A percentile compares a stretch with the other conserved stretches of the same genome.
Evolutionary conservation across 495 filamentous ascomycete species (phyloP).

Genomic region (Pyrenula aspistea): DNA sequence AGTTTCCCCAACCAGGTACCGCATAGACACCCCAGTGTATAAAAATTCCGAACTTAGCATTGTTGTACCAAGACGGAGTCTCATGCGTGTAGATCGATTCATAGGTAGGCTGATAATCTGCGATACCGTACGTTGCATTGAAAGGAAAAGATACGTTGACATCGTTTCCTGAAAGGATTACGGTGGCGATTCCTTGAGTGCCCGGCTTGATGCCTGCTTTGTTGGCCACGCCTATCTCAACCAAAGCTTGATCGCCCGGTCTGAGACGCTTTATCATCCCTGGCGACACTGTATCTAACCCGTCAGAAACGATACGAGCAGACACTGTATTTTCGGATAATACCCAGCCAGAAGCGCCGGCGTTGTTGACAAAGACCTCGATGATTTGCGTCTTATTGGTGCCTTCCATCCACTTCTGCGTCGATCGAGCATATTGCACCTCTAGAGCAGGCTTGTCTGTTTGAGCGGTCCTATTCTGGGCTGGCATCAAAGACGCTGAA

Average conservation of each 20-base stretch:
- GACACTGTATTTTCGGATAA: constrained; percentile 22
- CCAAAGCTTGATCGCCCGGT: constrained; percentile 37
- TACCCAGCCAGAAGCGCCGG: constrained; percentile 23
- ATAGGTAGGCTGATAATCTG: constrained; percentile 19
- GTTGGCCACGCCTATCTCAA: constrained; percentile 31
- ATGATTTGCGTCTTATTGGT: constrained; percentile 34
- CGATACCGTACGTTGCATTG: constrained; percentile 21
- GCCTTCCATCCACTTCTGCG: constrained; percentile 35
- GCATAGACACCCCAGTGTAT: constrained; percentile 44
- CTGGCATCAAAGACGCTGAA: constrained; percentile 19
- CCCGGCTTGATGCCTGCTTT: constrained; percentile 6
- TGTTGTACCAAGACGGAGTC: constrained; percentile 38
- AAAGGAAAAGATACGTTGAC: constrained; percentile 16
- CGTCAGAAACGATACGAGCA: constrained; percentile 21
- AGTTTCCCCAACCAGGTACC: constrained; percentile 44
- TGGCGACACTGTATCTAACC: constrained; percentile 22
- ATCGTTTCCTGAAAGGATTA: constrained; percentile 15
- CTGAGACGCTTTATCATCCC: constrained; percentile 34
- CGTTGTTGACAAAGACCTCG: constrained; percentile 39
- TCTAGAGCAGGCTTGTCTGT: constrained; percentile 5
- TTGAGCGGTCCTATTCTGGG: background rate
- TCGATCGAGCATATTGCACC: constrained; percentile 37
- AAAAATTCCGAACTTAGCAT: constrained; percentile 43
- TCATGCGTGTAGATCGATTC: constrained; percentile 33
- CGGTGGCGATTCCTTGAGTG: constrained; percentile 12